Conservation (phyloP, 2,329 filamentous ascomycete species). For the Salinomyces thailandicus region DNA sequence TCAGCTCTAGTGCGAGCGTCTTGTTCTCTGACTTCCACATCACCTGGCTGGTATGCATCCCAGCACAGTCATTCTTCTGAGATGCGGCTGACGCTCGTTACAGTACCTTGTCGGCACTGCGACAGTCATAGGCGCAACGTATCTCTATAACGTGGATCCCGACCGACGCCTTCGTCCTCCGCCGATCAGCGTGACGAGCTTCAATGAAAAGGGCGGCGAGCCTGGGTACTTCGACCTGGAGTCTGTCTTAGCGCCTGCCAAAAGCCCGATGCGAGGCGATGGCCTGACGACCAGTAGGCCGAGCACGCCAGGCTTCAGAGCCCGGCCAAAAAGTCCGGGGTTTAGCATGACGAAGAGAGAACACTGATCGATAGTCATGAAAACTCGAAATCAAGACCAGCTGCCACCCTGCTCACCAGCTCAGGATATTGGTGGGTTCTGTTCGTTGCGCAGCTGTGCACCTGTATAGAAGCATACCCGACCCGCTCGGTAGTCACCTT, state of each 20-base stretch:
- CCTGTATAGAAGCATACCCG: too few relatives aligned
- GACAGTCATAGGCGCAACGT: conserved; percentile 71
- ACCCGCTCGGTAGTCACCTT: too few relatives aligned
- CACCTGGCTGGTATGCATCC: conserved; percentile 55
- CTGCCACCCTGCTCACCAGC: too few relatives aligned
- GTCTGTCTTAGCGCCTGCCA: conserved; percentile 35
- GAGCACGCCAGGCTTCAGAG: conserved; percentile 25
- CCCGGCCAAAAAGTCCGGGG: conserved; percentile 24
- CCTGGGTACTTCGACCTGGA: conserved; percentile 33
- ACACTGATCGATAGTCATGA: conserved; percentile 16
- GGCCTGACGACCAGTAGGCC: conserved; percentile 42
- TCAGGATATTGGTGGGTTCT: too few relatives aligned
- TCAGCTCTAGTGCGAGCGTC: conserved; percentile 77
- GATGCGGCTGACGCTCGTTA: conserved; percentile 6
- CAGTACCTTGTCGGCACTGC: conserved; percentile 75
- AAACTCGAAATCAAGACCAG: too few relatives aligned
- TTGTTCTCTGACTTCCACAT: conserved; percentile 75
- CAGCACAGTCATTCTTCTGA: not conserved
- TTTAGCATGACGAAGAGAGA: conserved; percentile 26
- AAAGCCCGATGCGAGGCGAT: conserved; percentile 34
- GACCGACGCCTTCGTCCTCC: conserved; percentile 42
- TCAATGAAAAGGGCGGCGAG: conserved; percentile 55
- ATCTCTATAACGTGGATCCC: conserved; percentile 62
- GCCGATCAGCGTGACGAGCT: conserved; percentile 59
- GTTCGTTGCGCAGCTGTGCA: too few relatives aligned